Evolutionary conservation across 257 asterid species (phyloP).

Genomic region (Rauvolfia tetraphylla): DNA sequence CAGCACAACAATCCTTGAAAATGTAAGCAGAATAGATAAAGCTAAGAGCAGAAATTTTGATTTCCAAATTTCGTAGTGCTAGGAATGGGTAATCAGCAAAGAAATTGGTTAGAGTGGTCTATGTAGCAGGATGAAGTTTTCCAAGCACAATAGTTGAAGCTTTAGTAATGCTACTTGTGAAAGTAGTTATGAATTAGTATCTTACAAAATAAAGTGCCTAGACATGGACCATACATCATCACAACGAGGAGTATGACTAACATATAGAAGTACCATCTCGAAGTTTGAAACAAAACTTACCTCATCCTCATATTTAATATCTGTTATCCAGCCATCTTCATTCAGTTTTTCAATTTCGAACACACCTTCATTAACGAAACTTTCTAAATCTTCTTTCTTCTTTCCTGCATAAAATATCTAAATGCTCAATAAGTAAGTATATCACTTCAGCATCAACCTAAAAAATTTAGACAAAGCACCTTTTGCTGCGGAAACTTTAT

Average conservation of each 20-base stretch:
- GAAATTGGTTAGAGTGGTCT: background rate
- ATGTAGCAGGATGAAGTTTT: background rate
- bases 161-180: background rate
- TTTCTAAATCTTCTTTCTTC: conserved; percentile 70
- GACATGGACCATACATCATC: background rate
- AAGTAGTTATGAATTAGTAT: background rate
- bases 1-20: background rate
- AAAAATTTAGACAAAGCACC: conserved; percentile 37
- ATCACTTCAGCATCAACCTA: conserved; percentile 4
- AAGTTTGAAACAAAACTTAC: conserved; percentile 37
- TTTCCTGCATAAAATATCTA: conserved; percentile 48
- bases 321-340: conserved; percentile 95
- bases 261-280: background rate
- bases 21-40: background rate
- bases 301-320: conserved; percentile 95
- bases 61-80: background rate
- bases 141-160: background rate
- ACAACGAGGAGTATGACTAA: background rate
- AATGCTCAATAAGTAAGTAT: background rate
- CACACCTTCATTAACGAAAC: conserved; percentile 88
- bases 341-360: conserved; percentile 73
- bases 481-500: conserved; percentile 60
- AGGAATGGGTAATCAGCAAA: background rate
- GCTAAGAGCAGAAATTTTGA: background rate
- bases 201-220: background rate